Percentiles rank a stretch among this genome's conserved stretches.
These are phyloP conservation scores for Colletotrichum filicis DNA, from an alignment of 2,329 filamentous ascomycete genomes.

Conservation along the genomic window DNA sequence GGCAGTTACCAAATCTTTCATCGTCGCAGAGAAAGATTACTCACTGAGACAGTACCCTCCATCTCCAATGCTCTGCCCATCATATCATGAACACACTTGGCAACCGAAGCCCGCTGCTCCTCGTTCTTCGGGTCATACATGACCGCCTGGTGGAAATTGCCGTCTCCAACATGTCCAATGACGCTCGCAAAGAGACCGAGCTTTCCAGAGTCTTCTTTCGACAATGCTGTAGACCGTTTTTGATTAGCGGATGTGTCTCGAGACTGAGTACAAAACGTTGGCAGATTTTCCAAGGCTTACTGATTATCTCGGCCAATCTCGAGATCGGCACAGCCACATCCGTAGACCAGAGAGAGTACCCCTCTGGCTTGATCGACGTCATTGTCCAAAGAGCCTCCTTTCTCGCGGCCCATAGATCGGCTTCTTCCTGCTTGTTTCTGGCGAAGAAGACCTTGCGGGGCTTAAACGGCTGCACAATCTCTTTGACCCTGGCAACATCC, in stretches of 20 bases:
- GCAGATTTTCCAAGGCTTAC: slow-evolving; percentile 31
- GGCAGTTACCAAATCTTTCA: background rate
- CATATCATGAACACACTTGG: slow-evolving; percentile 74
- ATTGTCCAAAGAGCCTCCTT: slow-evolving; percentile 82
- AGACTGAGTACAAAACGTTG: background rate
- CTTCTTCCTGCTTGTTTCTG: slow-evolving; percentile 69
- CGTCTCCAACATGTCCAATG: slow-evolving; percentile 80
- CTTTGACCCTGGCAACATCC: slow-evolving; percentile 66
- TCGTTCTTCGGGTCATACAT: slow-evolving; percentile 56
- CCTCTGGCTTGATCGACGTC: slow-evolving; percentile 70
- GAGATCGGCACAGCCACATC: slow-evolving; percentile 85
- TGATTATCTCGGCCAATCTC: slow-evolving; percentile 75
- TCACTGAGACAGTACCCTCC: slow-evolving; percentile 74
- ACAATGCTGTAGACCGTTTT: slow-evolving; percentile 58
- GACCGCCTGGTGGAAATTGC: slow-evolving; percentile 74
- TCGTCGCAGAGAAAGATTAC: slow-evolving; percentile 39
- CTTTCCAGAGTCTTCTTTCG: slow-evolving; percentile 71
- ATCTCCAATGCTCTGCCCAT: slow-evolving; percentile 75
- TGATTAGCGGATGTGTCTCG: background rate
- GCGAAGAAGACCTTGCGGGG: slow-evolving; percentile 77
- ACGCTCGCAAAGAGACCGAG: slow-evolving; percentile 73
- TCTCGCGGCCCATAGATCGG: slow-evolving; percentile 79
- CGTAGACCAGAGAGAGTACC: slow-evolving; percentile 79
- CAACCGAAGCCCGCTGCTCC: slow-evolving; percentile 61
- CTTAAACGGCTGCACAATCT: slow-evolving; percentile 60